Percentiles rank a stretch among this genome's conserved stretches.
phyloP scores from a whole-genome alignment of 805 yeast genomes.

The Saturnispora serradocipensis region DNA sequence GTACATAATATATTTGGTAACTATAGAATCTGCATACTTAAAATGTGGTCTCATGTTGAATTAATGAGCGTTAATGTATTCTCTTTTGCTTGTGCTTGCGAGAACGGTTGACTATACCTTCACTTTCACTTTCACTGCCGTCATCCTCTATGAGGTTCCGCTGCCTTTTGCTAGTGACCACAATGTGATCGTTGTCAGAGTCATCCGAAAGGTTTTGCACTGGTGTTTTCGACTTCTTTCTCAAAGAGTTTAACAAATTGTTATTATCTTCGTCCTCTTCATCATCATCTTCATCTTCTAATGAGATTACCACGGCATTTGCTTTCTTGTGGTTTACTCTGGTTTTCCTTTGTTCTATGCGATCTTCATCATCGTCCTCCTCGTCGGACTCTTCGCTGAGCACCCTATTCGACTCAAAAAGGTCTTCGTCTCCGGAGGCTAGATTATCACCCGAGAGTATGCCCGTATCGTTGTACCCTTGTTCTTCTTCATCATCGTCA shows the following conservation, averaged over 20 bases:
- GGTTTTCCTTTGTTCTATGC: neutral
- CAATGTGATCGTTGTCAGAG: neutral
- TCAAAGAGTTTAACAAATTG: neutral
- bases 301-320: neutral
- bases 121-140: neutral
- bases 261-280: conserved; percentile 4
- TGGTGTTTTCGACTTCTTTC: neutral
- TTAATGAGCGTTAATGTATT: neutral
- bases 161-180: neutral
- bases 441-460: neutral
- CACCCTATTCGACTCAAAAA: neutral
- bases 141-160: neutral
- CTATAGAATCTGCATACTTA: neutral
- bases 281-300: neutral
- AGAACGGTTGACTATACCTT: neutral
- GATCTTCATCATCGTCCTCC: neutral
- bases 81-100: neutral
- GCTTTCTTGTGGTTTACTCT: neutral
- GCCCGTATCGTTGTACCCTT: neutral
- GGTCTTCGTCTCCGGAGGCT: conserved; percentile 11
- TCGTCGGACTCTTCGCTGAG: neutral
- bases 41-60: neutral
- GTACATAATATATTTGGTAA: neutral
- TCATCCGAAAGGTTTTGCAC: neutral
- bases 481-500: conserved; percentile 1